Evolutionary conservation across 208 protist genomes (phyloP).

Genomic region (Lotmaria passim): DNA sequence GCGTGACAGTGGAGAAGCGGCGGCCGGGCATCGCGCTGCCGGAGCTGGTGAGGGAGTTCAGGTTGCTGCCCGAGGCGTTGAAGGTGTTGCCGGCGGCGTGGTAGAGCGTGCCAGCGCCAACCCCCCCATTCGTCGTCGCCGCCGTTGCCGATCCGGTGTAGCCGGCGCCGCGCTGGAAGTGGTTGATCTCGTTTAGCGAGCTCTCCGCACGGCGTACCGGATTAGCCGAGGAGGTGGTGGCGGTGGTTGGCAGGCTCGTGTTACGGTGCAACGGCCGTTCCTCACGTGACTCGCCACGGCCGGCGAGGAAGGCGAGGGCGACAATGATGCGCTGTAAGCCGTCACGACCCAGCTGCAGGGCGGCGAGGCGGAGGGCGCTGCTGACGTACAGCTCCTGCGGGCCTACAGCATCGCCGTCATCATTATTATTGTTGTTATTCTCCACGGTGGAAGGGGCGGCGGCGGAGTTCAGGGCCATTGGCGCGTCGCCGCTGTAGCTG

Average conservation of each 20-base stretch:
- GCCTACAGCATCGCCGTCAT: conserved; percentile 1
- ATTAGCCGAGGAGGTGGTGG: background rate
- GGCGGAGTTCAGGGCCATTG: background rate
- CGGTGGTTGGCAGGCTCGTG: no score
- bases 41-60: background rate
- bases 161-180: conserved; percentile 24
- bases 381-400: conserved; percentile 37
- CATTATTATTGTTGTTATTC: background rate
- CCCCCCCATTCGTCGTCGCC: background rate
- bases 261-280: conserved; percentile 14
- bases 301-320: conserved; percentile 30
- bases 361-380: conserved; percentile 29
- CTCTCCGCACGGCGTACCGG: conserved; percentile 2
- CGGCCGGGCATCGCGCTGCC: background rate
- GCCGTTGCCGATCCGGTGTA: conserved; percentile 7
- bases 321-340: conserved; percentile 30
- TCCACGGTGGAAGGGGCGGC: background rate
- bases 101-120: background rate
- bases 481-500: background rate
- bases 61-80: conserved; percentile 9
- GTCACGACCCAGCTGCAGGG: conserved; percentile 20
- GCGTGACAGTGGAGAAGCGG: conserved; percentile 10
- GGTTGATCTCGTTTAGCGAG: conserved; percentile 23
- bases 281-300: conserved; percentile 31
- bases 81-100: background rate